Evolutionary conservation across 116 monocot genomes (phyloP), one percentile per base, ranked within the genome.

Genomic region (Cymodocea nodosa): DNA sequence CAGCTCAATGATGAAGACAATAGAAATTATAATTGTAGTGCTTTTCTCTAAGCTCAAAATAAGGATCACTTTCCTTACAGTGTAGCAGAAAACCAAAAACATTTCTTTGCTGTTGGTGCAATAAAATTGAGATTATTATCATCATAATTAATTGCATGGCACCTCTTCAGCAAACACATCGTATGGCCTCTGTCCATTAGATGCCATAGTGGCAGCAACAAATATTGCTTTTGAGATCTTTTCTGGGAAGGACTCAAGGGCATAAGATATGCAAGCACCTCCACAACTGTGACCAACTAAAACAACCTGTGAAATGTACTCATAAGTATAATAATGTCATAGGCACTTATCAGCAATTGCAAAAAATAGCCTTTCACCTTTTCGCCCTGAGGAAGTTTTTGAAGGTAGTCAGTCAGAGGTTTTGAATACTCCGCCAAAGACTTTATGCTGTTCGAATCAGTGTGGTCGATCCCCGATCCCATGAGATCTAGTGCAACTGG

Each of bases 241-340:
- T 49, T 76, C 56, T 17, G 94, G 84, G 50, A 44, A 90, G 16
- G 64, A 30, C 63, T 94, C 94, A 35, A 90, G 56, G 7, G 90
- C 94, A 73, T 80, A 87, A 36, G 94, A 94, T 69, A 94, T 59
- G 60, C 80, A 79, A 39, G 90, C 94, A 39, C 94, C 94, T 63
- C 94, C 94, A 81, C 87, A 94, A 70, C 94, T 94, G 70, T 94
- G 94, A 6, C 89, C 89, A 50, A 94, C 94, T 69, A 94, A 80
- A 77, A 90, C 81, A 64, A 90, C 90, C 90, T 94, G 77, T 52
- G 50, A 37, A 60, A 11, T 66, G 62, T 12, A 65, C 11, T 14
- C 19, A 19, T 20, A 35, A 3, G 11, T 20, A 35, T 23, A 6
- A 15, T 25, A 70, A 23, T 11, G 22, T 64, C 15, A 11, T 13